Evolutionary conservation across 2,329 filamentous ascomycete genomes (phyloP).

Genomic region (Aureobasidium leucospermi): DNA sequence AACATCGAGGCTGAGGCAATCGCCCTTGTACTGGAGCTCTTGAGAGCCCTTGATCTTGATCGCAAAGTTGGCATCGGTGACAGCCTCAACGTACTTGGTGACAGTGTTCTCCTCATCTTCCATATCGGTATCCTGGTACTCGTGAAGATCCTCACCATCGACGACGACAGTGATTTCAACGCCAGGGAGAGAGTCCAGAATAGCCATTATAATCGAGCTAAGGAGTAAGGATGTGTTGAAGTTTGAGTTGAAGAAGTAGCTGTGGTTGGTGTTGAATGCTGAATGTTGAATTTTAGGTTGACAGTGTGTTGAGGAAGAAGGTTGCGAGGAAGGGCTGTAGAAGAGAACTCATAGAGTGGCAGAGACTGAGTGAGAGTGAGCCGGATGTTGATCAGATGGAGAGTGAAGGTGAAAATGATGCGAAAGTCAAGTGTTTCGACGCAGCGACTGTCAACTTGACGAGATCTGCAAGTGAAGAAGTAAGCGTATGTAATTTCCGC

Average conservation of each 20-base stretch:
- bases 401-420: background rate
- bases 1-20: too few relatives aligned
- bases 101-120: conserved; percentile 14
- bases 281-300: background rate
- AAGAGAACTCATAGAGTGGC: background rate
- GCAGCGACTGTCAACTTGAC: too few relatives aligned
- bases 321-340: background rate
- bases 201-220: conserved; percentile 16
- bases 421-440: too few relatives aligned
- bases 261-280: background rate
- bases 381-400: background rate
- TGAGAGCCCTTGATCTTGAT: too few relatives aligned
- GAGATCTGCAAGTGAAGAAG: too few relatives aligned
- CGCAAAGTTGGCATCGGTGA: conserved; percentile 17
- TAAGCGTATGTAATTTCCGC: too few relatives aligned
- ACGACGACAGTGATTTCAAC: conserved; percentile 18
- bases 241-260: background rate
- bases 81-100: conserved; percentile 21
- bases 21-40: too few relatives aligned
- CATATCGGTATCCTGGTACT: conserved; percentile 17
- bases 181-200: conserved; percentile 17
- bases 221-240: background rate
- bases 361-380: background rate
- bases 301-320: background rate
- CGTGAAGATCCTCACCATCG: conserved; percentile 17